These are phyloP conservation scores for Pseudozyma hubeiensis DNA, from an alignment of 1,284 basidiomycete genomes.

Conservation along the genomic window DNA sequence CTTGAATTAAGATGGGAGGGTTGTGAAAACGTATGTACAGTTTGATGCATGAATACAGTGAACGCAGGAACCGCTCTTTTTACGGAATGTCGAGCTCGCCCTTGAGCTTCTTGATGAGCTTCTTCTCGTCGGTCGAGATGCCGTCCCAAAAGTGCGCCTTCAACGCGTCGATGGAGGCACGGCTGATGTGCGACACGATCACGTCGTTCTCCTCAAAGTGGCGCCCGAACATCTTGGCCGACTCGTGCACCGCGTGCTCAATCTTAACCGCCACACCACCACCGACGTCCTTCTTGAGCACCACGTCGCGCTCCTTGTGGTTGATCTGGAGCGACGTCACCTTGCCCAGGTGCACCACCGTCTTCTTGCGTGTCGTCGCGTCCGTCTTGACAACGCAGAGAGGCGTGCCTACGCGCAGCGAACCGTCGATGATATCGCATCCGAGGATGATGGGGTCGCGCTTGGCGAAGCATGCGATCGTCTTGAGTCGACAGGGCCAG, in stretches of 20 bases:
- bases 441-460: slow-evolving; percentile 96
- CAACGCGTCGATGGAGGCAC: slow-evolving; percentile 84
- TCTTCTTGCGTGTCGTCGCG: slow-evolving; percentile 85
- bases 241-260: slow-evolving; percentile 95
- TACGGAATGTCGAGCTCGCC: slow-evolving; percentile 75
- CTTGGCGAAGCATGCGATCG: slow-evolving; percentile 91
- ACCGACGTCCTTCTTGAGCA: slow-evolving; percentile 92
- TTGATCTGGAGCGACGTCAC: slow-evolving; percentile 76
- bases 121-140: slow-evolving; percentile 92
- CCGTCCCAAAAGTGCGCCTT: slow-evolving; percentile 88
- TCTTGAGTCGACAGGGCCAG: slow-evolving; percentile 95
- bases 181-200: slow-evolving; percentile 86
- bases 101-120: slow-evolving; percentile 91
- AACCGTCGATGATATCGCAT: slow-evolving; percentile 93
- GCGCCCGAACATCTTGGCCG: slow-evolving; percentile 79
- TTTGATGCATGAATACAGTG: no score
- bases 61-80: neutral
- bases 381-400: slow-evolving; percentile 93
- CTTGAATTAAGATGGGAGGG: no score
- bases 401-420: slow-evolving; percentile 90
- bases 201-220: slow-evolving; percentile 98
- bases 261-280: slow-evolving; percentile 98
- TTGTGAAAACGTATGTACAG: neutral
- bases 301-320: slow-evolving; percentile 74
- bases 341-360: slow-evolving; percentile 90